Evolutionary conservation across 129 eudicot species (phyloP).

Genomic region (Artemisia annua): DNA sequence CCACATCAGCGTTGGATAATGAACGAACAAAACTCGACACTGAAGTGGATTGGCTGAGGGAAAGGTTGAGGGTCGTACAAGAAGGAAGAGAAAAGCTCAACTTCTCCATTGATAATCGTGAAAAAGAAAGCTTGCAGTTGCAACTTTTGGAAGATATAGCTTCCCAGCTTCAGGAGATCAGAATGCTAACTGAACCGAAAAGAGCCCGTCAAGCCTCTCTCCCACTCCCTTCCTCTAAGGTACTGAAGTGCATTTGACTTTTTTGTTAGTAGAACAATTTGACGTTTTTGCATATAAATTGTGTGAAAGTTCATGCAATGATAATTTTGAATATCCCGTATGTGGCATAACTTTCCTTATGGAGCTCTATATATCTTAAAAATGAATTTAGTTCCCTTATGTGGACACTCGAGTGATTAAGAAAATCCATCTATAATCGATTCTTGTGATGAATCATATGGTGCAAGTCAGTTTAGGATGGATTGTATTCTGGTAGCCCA

Average conservation of each 20-base stretch:
- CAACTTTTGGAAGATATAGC: slow-evolving; percentile 83
- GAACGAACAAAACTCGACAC: slow-evolving; percentile 70
- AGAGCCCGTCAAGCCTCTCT: slow-evolving; percentile 66
- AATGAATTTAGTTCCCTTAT: not conserved
- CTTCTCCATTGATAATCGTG: slow-evolving; percentile 52
- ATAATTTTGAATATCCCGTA: not conserved
- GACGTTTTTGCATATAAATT: not conserved
- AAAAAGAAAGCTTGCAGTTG: slow-evolving; percentile 69
- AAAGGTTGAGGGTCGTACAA: slow-evolving; percentile 62
- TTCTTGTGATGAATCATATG: not conserved
- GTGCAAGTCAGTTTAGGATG: not conserved
- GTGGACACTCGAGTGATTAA: not conserved
- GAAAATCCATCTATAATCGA: not conserved
- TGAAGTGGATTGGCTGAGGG: slow-evolving; percentile 75
- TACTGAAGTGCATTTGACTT: slow-evolving; percentile 17
- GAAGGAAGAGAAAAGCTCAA: slow-evolving; percentile 80
- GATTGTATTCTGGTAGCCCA: not conserved
- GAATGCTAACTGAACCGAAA: slow-evolving; percentile 55
- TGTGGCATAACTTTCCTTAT: slow-evolving; percentile 15
- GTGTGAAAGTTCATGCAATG: not conserved
- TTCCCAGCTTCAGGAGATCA: slow-evolving; percentile 75
- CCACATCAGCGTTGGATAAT: slow-evolving; percentile 56
- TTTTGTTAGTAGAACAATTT: slow-evolving; percentile 3
- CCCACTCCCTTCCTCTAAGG: slow-evolving; percentile 80
- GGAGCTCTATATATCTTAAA: not conserved